Evolutionary conservation across 139 green algal species (phyloP), one percentile per base, ranked within the genome.

Genomic region (Chlamydomonas applanata): DNA sequence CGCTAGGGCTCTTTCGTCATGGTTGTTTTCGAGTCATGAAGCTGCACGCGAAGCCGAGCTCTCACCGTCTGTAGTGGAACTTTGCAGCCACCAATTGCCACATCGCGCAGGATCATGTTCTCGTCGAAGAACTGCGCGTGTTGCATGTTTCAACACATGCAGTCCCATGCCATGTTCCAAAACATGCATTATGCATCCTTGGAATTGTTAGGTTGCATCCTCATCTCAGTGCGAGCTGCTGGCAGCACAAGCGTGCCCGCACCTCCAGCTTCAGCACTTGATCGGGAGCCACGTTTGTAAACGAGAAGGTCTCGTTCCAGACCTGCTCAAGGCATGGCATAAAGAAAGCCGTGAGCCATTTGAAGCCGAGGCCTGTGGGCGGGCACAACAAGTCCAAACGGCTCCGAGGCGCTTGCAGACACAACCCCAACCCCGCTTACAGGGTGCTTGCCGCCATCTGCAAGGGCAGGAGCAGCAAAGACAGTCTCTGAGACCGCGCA

Each of bases 111-210:
- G 0, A 85, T 62, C 5, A 85, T 66, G 65, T 81, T 85, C 64
- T 81, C 75, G n/a, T 85, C 75, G n/a, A 77, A 85, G 65, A 85
- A 81, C 79, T 85, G 79, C 71, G 40, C 57, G 17, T n/a, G n/a
- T n/a, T 33, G 54, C 54, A 27, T 5, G 7, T 62, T 33, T 62
- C 13, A 27, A 14, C 54, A 33, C 45, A 73, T 60, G 66, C 5
- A 4, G 2, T 1, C 35, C 16, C 24, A 14, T n/a, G 29, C 13
- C 68, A 45, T 74, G n/a, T 46, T 64, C 24, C 20, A n/a, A n/a
- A n/a, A n/a, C n/a, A n/a, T n/a, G n/a, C n/a, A n/a, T n/a, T n/a
- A n/a, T n/a, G n/a, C n/a, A n/a, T n/a, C n/a, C n/a, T n/a, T n/a
- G n/a, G n/a, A n/a, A n/a, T n/a, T n/a, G n/a, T n/a, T n/a, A n/a